Base-by-base conservation (phyloP, 1,284 basidiomycete genomes). In the Porogramme epimiltina region DNA sequence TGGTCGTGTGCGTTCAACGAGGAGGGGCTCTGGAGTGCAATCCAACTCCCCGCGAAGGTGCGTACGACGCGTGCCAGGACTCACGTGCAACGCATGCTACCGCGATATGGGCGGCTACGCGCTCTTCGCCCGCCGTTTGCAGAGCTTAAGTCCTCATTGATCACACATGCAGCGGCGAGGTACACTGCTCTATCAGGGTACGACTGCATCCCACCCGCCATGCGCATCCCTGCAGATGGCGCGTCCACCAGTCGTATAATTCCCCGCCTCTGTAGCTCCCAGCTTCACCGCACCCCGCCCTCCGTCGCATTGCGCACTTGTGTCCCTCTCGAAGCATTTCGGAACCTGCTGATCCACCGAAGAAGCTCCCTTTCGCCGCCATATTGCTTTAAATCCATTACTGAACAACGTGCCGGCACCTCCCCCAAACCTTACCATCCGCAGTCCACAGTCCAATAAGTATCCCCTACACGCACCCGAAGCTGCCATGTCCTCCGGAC, bases 401-500 rank as follows among this genome's bases (percentile, higher is more conserved):
- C 51, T 39, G 37, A 36, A 26, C 45, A 28, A 56, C 57, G 51
- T 59, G 57, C 51, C 34, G 45, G 43, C 18, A 38, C 53, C 57
- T 46, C 49, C 64, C 60, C 61, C 43, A 42, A 59, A 55, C 63
- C 63, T 61, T 58, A 61, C 58, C 45, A 47, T 59, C 60, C 55
- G 55, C 62, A 62, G 59, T 28, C 31, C 41, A 45, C 52, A 49
- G 54, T 53, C 28, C 60, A 58, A 62, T 67, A 67, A 67, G 66
- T 66, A 62, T 54, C 51, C 45, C 38, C 50, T 23, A 26, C 49
- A 34, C 45, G n/a, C 26, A 33, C 43, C 43, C 22, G 39, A 45
- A 47, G 45, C 47, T 50, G 39, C 25, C 58, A 67, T 67, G 65
- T 67, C 66, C 64, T 61, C 62, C 47, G 60, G 62, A 53, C 59